Conservation (phyloP, 306 rosid genomes). For the Sechiopsis laciniata region DNA sequence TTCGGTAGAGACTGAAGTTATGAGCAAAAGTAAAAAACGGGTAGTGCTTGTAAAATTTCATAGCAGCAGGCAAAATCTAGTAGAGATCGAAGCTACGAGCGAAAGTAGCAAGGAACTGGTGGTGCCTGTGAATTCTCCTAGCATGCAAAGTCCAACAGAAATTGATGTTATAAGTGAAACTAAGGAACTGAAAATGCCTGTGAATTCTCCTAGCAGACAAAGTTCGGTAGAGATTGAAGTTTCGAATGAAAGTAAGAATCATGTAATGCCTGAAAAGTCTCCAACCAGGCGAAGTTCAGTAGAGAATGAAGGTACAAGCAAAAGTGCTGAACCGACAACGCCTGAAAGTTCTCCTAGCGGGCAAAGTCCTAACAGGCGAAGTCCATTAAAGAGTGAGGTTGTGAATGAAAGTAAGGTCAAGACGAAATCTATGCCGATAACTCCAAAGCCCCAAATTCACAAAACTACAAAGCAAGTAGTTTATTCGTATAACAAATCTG, state of each 20-base stretch:
- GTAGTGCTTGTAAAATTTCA: neutral
- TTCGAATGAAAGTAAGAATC: neutral
- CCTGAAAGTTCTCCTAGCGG: neutral
- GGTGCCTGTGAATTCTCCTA: neutral
- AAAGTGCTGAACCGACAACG: neutral
- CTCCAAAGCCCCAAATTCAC: slow-evolving; percentile 24
- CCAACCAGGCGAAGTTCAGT: neutral
- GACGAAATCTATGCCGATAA: slow-evolving; percentile 29
- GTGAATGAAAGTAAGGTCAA: slow-evolving; percentile 31
- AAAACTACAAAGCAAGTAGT: slow-evolving; percentile 33
- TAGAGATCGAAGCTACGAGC: neutral
- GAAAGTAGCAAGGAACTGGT: neutral
- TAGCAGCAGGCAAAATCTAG: neutral
- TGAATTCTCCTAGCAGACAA: neutral
- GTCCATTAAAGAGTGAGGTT: slow-evolving; percentile 26
- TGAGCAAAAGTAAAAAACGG: slow-evolving; percentile 24
- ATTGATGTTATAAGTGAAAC: neutral
- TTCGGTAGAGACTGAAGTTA: slow-evolving; percentile 25
- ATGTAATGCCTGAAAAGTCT: neutral
- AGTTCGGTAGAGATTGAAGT: neutral
- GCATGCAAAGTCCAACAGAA: neutral
- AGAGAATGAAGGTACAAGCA: neutral
- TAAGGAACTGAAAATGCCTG: neutral
- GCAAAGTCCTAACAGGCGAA: slow-evolving; percentile 10
- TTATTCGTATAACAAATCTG: slow-evolving; percentile 29